These are phyloP conservation scores for Cryphonectria japonica DNA, from an alignment of 2,329 filamentous ascomycete species.

Conservation along the genomic window DNA sequence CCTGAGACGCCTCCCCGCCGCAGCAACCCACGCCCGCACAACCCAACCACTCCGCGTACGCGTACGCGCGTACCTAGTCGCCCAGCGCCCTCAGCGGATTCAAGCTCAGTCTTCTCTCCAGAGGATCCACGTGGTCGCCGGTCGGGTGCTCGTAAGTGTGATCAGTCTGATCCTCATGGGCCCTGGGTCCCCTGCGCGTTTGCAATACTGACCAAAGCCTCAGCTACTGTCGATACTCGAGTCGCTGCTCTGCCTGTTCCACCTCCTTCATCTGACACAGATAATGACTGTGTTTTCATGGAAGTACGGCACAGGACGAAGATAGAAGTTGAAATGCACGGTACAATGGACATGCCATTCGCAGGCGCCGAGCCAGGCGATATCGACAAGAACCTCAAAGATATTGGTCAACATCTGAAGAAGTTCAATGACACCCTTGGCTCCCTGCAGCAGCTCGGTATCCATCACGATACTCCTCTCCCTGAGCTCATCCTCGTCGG, in stretches of 20 bases:
- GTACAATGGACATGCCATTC: constrained; percentile 35
- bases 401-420: constrained; percentile 67
- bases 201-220: neutral
- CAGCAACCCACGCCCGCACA: constrained; percentile 11
- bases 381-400: constrained; percentile 46
- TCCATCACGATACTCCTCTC: constrained; percentile 71
- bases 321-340: constrained; percentile 12
- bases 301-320: constrained; percentile 32
- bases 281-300: constrained; percentile 36
- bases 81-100: constrained; percentile 17
- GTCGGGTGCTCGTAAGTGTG: constrained; percentile 35
- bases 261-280: constrained; percentile 29
- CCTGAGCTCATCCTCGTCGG: constrained; percentile 84
- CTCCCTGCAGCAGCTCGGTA: constrained; percentile 71
- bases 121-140: constrained; percentile 27
- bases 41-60: constrained; percentile 8
- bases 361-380: constrained; percentile 26
- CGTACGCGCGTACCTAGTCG: constrained; percentile 19
- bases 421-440: constrained; percentile 68
- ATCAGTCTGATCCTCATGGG: neutral
- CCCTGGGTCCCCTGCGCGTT: neutral
- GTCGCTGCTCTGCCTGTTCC: constrained; percentile 12
- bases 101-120: constrained; percentile 20
- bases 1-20: constrained; percentile 12
- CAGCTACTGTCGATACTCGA: constrained; percentile 38